Evolutionary conservation across 2,329 filamentous ascomycete species (phyloP).

Genomic region (Diaporthe caulivora): DNA sequence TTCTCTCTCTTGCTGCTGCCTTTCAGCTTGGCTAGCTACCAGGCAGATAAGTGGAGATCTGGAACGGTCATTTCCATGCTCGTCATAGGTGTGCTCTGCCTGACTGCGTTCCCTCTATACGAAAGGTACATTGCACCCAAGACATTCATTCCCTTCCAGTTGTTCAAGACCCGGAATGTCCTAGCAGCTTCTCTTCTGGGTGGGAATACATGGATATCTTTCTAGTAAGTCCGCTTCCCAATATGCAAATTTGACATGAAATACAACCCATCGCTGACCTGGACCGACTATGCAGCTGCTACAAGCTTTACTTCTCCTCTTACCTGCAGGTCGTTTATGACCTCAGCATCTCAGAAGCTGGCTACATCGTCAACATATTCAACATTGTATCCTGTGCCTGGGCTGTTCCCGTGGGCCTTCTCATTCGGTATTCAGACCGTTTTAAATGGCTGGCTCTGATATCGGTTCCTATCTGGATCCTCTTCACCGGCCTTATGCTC

Average conservation of each 20-base stretch:
- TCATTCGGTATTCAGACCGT: slow-evolving; percentile 13
- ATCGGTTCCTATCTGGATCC: slow-evolving; percentile 18
- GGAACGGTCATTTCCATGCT: slow-evolving; percentile 26
- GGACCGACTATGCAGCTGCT: background rate
- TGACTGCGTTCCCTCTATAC: slow-evolving; percentile 15
- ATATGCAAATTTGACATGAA: background rate
- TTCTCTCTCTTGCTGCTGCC: slow-evolving; percentile 29
- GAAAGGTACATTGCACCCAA: slow-evolving; percentile 22
- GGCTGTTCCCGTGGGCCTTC: slow-evolving; percentile 24
- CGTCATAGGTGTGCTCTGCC: slow-evolving; percentile 5
- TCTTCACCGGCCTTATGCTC: slow-evolving; percentile 22
- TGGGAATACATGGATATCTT: slow-evolving; percentile 24
- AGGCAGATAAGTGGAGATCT: slow-evolving; percentile 31
- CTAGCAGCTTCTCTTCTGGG: slow-evolving; percentile 21
- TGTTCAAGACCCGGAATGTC: slow-evolving; percentile 32
- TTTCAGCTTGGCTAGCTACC: slow-evolving; percentile 33
- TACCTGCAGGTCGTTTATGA: slow-evolving; percentile 25
- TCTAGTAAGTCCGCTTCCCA: slow-evolving; percentile 5
- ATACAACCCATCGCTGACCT: background rate
- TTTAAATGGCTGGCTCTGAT: slow-evolving; percentile 20
- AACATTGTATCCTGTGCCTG: slow-evolving; percentile 31
- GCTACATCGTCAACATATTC: slow-evolving; percentile 30
- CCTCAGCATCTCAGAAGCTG: slow-evolving; percentile 19
- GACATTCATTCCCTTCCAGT: slow-evolving; percentile 17
- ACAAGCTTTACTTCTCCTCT: slow-evolving; percentile 30